Evolutionary conservation across 495 filamentous ascomycete species (phyloP), one percentile per base, ranked within the genome.

Genomic region (Massariosphaeria phaeospora): DNA sequence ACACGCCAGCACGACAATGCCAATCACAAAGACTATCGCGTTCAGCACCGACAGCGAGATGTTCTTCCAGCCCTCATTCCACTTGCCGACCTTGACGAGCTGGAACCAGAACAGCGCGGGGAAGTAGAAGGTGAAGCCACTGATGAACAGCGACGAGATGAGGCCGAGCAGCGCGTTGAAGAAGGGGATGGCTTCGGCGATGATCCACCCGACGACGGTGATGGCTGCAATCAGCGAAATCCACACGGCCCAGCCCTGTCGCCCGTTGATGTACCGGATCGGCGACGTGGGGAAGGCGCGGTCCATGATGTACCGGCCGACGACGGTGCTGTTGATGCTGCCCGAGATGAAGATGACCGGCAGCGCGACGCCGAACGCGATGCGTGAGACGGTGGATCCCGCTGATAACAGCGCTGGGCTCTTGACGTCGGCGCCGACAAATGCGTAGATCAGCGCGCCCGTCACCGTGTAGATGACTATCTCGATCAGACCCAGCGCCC

Each of bases 341-440:
- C 84, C 83, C 3, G 78, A 76, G 34, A 86, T 75, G 43, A 86
- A 72, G 52, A 86, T 78, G 59, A 84, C 87, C 0, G 89, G 89
- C 13, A 88, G 75, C 20, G 87, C 88, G 55, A 93, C 73, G 20
- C 87, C 88, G 61, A 86, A 95, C 2, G 87, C 86, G 30, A 91
- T 68, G 67, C 86, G 88, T 48, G 79, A 76, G 13, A 91, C 67
- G 0, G 79, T 27, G 1, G 71, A 67, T 15, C 78, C 74, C 7
- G 84, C 81, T 0, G 83, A 83, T 11, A 82, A 75, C 0, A 91
- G 75, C 7, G 87, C 86, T 0, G 88, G 88, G 2, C 80, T 81
- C 13, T 70, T 61, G 34, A 91, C 88, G 18, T 72, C 72, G 1
- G 66, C 65, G 21, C 89, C 89, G 29, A 82, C 80, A 63, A 79